These are phyloP conservation scores for Raphanus sativus DNA, from an alignment of 345 rosid genomes.

Conservation along the genomic window DNA sequence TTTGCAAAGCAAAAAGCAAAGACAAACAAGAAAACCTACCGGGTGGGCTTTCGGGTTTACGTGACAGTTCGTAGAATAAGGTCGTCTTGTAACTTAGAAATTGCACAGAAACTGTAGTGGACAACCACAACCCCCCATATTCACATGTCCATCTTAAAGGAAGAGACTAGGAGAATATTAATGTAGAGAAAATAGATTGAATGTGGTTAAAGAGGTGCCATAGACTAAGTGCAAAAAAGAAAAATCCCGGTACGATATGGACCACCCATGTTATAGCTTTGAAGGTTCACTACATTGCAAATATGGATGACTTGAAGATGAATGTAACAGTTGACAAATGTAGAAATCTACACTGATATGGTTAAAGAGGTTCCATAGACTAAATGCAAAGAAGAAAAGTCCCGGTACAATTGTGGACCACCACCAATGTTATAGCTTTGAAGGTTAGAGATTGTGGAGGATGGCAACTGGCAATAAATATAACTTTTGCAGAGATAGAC, in stretches of 20 bases:
- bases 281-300: conserved; percentile 2
- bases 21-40: conserved; percentile 28
- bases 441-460: background rate
- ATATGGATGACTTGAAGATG: background rate
- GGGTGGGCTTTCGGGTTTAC: conserved; percentile 35
- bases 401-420: conserved; percentile 82
- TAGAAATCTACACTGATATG: conserved; percentile 56
- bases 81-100: background rate
- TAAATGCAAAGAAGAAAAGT: conserved; percentile 57
- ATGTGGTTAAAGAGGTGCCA: conserved; percentile 81
- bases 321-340: background rate
- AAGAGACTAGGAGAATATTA: background rate
- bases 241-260: conserved; percentile 71
- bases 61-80: conserved; percentile 17
- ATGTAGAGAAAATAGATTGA: conserved; percentile 46
- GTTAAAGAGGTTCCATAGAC: conserved; percentile 82
- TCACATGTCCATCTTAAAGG: background rate
- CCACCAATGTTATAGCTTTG: conserved; percentile 46
- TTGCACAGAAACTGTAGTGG: background rate
- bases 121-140: background rate
- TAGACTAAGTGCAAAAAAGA: conserved; percentile 61
- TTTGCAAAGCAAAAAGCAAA: conserved; percentile 22
- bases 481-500: conserved; percentile 2
- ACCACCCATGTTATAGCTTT: conserved; percentile 51
- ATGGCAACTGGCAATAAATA: conserved; percentile 1